These are phyloP conservation scores for Colletotrichum siamense DNA, from an alignment of 2,329 filamentous ascomycete species.

Conservation along the genomic window DNA sequence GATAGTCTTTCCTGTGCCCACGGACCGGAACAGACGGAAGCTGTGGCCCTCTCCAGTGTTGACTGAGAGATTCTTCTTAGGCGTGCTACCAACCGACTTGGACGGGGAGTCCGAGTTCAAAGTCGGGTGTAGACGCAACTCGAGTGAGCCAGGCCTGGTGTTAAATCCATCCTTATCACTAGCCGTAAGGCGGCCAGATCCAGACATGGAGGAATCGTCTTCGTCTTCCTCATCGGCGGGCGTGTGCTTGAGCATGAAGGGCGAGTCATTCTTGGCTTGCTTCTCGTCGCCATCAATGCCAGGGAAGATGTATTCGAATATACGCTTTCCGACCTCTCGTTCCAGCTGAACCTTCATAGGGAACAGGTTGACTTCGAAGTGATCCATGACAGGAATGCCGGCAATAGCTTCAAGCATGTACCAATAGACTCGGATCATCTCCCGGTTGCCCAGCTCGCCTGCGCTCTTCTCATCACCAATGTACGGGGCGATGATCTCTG, in stretches of 20 bases:
- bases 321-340: slow-evolving; percentile 85
- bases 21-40: slow-evolving; percentile 58
- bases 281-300: slow-evolving; percentile 67
- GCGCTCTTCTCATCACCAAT: slow-evolving; percentile 67
- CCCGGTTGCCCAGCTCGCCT: slow-evolving; percentile 64
- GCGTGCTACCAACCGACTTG: slow-evolving; percentile 33
- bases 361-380: slow-evolving; percentile 93
- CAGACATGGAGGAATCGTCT: slow-evolving; percentile 45
- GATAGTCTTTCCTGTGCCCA: slow-evolving; percentile 47
- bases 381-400: slow-evolving; percentile 95
- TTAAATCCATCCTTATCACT: slow-evolving; percentile 57
- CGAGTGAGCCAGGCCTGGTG: slow-evolving; percentile 75
- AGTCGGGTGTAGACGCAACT: slow-evolving; percentile 83
- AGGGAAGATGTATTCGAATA: slow-evolving; percentile 98
- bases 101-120: slow-evolving; percentile 62
- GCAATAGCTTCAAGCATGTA: slow-evolving; percentile 98
- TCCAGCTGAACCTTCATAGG: slow-evolving; percentile 95
- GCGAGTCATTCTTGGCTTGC: slow-evolving; percentile 62
- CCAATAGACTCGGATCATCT: slow-evolving; percentile 96
- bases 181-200: slow-evolving; percentile 41
- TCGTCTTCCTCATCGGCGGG: slow-evolving; percentile 56
- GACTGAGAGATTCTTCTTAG: slow-evolving; percentile 55
- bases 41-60: slow-evolving; percentile 52
- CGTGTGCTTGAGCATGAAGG: slow-evolving; percentile 58
- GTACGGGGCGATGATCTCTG: slow-evolving; percentile 94